These are phyloP conservation scores for Jackrogersella multiformis DNA, from an alignment of 495 filamentous ascomycete species.

Conservation along the genomic window DNA sequence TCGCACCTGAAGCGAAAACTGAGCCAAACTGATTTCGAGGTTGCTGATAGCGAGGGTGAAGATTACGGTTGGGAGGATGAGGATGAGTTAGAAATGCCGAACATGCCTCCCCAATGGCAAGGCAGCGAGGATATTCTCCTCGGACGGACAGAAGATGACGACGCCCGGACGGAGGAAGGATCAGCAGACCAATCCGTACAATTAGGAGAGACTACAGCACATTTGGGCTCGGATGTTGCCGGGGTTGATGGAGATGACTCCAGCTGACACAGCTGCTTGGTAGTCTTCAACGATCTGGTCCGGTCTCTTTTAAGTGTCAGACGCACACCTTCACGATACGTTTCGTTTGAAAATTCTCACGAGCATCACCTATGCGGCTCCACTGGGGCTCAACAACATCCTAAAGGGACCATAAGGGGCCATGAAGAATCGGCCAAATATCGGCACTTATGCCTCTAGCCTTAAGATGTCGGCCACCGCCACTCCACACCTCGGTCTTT, in stretches of 20 bases:
- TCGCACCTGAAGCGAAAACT: slow-evolving; percentile 56
- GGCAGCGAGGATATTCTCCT: slow-evolving; percentile 62
- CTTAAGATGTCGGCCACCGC: slow-evolving; percentile 33
- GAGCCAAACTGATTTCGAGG: slow-evolving; percentile 54
- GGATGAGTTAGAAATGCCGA: slow-evolving; percentile 56
- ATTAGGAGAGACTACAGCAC: slow-evolving; percentile 13
- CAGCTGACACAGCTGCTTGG: slow-evolving; percentile 23
- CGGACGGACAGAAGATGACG: slow-evolving; percentile 47
- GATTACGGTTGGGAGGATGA: slow-evolving; percentile 63
- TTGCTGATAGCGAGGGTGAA: slow-evolving; percentile 61
- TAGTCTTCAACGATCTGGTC: slow-evolving; percentile 21
- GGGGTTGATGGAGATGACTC: slow-evolving; percentile 19
- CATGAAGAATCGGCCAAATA: slow-evolving; percentile 41
- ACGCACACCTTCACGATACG: slow-evolving; percentile 18
- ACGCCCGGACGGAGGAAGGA: slow-evolving; percentile 37
- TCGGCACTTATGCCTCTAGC: slow-evolving; percentile 38
- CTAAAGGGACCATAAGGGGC: slow-evolving; percentile 24
- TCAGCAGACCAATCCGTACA: slow-evolving; percentile 23
- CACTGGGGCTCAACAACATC: slow-evolving; percentile 39
- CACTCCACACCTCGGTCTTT: slow-evolving; percentile 43
- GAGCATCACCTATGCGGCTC: slow-evolving; percentile 15
- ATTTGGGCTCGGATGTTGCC: slow-evolving; percentile 32
- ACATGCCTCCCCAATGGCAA: slow-evolving; percentile 61
- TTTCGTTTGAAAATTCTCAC: slow-evolving; percentile 17
- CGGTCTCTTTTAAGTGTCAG: slow-evolving; percentile 22